A percentile compares a stretch with the other conserved stretches of the same genome.
Conservation (phyloP, 257 asterid species). For the Marsdenia floribunda region DNA sequence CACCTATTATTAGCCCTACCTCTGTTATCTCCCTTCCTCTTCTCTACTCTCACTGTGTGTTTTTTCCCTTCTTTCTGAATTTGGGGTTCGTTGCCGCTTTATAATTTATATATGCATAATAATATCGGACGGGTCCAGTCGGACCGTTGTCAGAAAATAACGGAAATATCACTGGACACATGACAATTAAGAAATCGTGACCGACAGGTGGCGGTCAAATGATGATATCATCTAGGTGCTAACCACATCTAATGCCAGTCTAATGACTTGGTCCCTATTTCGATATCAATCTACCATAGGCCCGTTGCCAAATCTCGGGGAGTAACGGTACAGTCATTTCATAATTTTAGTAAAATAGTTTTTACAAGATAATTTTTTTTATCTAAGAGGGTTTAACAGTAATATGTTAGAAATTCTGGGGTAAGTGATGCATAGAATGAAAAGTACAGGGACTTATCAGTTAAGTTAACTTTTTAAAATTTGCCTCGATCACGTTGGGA, state of each 20-base stretch:
- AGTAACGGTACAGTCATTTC: neutral
- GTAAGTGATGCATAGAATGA: neutral
- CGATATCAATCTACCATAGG: neutral
- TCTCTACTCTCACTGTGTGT: no score
- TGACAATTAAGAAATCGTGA: neutral
- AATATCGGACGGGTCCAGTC: neutral
- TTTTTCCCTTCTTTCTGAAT: neutral
- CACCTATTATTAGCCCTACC: neutral
- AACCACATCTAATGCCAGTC: neutral
- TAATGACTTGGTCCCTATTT: neutral
- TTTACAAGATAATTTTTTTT: no score
- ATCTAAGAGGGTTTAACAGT: neutral
- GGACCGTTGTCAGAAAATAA: neutral
- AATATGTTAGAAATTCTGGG: neutral
- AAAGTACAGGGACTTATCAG: neutral
- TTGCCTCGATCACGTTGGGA: no score
- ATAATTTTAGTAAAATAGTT: no score
- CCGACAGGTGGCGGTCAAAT: conserved; percentile 9
- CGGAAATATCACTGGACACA: conserved; percentile 10
- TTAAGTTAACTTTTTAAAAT: neutral
- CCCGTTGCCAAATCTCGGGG: neutral
- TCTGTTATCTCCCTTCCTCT: neutral
- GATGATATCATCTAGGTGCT: neutral
- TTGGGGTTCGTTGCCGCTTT: neutral
- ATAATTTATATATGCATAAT: no score